These are phyloP conservation scores for Luffa aegyptiaca DNA, from an alignment of 306 rosid species.

Conservation along the genomic window DNA sequence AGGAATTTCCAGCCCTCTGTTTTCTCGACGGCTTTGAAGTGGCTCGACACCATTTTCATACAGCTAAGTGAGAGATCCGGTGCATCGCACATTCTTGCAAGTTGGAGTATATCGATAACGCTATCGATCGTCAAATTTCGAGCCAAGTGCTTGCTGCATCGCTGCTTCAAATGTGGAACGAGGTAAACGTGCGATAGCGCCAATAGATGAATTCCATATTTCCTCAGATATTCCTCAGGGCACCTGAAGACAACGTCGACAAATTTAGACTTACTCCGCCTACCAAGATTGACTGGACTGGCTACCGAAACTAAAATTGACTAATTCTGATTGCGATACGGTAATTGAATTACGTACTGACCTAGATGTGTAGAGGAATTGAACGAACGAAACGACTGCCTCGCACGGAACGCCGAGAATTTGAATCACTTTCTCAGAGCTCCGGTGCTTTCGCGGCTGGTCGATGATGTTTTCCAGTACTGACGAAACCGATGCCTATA, in stretches of 20 bases:
- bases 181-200: constrained; percentile 75
- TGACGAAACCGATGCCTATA: constrained; percentile 60
- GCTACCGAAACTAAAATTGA: neutral
- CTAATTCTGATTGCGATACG: neutral
- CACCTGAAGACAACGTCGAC: constrained; percentile 27
- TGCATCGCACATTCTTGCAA: constrained; percentile 81
- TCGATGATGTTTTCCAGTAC: constrained; percentile 66
- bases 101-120: constrained; percentile 78
- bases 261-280: neutral
- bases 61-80: constrained; percentile 81
- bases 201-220: constrained; percentile 67
- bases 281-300: neutral
- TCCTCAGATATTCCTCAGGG: constrained; percentile 49
- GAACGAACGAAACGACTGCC: constrained; percentile 58
- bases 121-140: constrained; percentile 45
- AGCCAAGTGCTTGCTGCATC: constrained; percentile 47
- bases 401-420: constrained; percentile 75
- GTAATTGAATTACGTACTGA: constrained; percentile 14
- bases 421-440: constrained; percentile 50
- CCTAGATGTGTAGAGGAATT: constrained; percentile 67
- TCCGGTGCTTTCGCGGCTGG: constrained; percentile 51
- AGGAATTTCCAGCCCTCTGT: constrained; percentile 88
- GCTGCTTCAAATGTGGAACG: constrained; percentile 77
- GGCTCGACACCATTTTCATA: constrained; percentile 45
- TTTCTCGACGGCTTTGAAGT: constrained; percentile 57